phyloP scores from a whole-genome alignment of 768 basidiomycete genomes.

The Suillus decipiens region DNA sequence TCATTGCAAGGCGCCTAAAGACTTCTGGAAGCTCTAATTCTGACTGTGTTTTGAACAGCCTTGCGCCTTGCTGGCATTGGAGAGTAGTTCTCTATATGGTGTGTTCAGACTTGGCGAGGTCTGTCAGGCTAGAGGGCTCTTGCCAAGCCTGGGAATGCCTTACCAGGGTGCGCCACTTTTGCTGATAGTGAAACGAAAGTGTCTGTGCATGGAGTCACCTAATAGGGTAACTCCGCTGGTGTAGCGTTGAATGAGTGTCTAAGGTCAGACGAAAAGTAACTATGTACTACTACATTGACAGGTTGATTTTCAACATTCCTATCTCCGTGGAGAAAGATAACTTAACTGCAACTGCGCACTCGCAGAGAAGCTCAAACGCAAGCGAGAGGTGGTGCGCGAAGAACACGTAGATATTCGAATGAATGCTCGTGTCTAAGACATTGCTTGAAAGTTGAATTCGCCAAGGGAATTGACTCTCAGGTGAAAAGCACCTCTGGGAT shows the following conservation, averaged over 20 bases:
- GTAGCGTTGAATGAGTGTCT: no score
- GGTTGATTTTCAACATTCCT: no score
- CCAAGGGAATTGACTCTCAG: constrained; percentile 34
- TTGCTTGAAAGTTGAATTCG: constrained; percentile 57
- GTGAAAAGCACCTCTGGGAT: neutral
- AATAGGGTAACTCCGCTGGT: no score
- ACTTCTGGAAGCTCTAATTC: neutral
- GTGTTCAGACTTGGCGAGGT: neutral
- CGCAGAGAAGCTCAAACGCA: constrained; percentile 43
- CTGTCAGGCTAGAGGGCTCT: neutral
- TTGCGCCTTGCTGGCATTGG: neutral
- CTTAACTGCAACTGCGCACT: constrained; percentile 42
- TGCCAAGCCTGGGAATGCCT: neutral
- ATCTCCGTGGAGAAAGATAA: constrained; percentile 48
- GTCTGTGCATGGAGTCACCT: no score
- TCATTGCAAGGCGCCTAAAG: neutral
- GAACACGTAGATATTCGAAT: constrained; percentile 65
- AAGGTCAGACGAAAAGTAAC: no score
- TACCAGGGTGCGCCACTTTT: neutral
- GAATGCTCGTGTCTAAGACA: constrained; percentile 57
- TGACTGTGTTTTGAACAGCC: neutral
- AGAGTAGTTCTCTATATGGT: neutral
- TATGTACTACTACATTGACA: no score
- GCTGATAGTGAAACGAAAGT: no score
- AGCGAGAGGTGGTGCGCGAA: constrained; percentile 57